Percentiles rank a stretch among this genome's conserved stretches.
phyloP scores from a whole-genome alignment of 2,329 filamentous ascomycete species.

The Phialophora chinensis region DNA sequence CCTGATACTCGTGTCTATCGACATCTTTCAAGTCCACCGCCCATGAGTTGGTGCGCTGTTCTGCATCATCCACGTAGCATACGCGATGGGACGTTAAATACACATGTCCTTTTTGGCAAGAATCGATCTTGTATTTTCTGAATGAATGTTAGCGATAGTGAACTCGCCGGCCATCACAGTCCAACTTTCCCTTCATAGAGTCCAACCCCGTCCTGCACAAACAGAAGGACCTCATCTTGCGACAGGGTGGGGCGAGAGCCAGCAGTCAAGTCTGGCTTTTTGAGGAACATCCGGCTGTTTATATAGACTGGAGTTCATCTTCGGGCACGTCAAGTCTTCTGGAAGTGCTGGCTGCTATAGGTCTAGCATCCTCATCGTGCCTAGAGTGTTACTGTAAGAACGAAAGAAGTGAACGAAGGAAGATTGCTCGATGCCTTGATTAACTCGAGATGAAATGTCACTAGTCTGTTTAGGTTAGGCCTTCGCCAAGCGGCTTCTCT shows the following conservation, averaged over 20 bases:
- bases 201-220: slow-evolving; percentile 96
- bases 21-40: slow-evolving; percentile 89
- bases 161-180: not conserved
- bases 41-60: slow-evolving; percentile 83
- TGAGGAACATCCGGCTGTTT: slow-evolving; percentile 77
- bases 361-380: slow-evolving; percentile 4
- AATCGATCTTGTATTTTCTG: slow-evolving; percentile 92
- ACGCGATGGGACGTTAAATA: slow-evolving; percentile 95
- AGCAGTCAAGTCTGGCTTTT: slow-evolving; percentile 93
- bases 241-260: slow-evolving; percentile 90
- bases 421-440: not conserved
- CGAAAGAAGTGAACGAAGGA: not conserved
- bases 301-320: slow-evolving; percentile 29
- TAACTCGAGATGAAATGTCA: not conserved
- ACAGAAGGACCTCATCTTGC: slow-evolving; percentile 91
- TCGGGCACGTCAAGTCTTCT: not conserved
- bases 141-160: slow-evolving; percentile 11
- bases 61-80: slow-evolving; percentile 89
- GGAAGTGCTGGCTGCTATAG: slow-evolving; percentile 5
- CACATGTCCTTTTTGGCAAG: slow-evolving; percentile 93
- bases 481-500: slow-evolving; percentile 8
- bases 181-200: slow-evolving; percentile 81
- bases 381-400: not conserved
- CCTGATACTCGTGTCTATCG: slow-evolving; percentile 88
- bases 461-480: slow-evolving; percentile 13